Percentiles rank a stretch among this genome's conserved stretches.
phyloP scores from a whole-genome alignment of 116 monocot species.

The Zostera marina region DNA sequence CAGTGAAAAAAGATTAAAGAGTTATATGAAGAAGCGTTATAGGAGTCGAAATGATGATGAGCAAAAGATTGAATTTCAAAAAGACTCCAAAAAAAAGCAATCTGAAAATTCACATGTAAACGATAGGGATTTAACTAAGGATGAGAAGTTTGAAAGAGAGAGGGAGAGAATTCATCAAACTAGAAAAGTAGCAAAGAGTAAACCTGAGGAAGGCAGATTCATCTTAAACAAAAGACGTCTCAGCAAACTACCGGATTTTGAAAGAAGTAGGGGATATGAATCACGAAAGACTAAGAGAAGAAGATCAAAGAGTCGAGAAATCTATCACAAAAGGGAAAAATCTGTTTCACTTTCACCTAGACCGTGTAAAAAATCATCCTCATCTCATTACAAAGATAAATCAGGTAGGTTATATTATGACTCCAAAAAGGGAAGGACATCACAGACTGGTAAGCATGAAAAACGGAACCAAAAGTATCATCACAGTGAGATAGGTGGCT shows the following conservation, averaged over 20 bases:
- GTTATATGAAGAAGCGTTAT: conserved; percentile 12
- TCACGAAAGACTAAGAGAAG: conserved; percentile 18
- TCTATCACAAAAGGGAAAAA: conserved; percentile 13
- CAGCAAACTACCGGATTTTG: conserved; percentile 13
- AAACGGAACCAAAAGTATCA: conserved; percentile 26
- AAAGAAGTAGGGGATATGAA: conserved; percentile 27
- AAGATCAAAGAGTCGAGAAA: conserved; percentile 21
- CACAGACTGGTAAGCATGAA: conserved; percentile 24
- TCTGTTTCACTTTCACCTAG: conserved; percentile 46
- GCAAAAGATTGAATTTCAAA: conserved; percentile 14
- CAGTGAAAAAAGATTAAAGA: conserved; percentile 22
- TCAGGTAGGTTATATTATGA: conserved; percentile 34
- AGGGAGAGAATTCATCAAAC: conserved; percentile 22
- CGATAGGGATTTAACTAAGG: conserved; percentile 19
- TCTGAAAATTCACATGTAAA: conserved; percentile 14
- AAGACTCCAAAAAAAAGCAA: conserved; percentile 20
- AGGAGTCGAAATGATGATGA: conserved; percentile 17
- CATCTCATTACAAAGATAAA: conserved; percentile 22
- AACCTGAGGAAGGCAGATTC: conserved; percentile 16
- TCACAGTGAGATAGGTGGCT: conserved; percentile 77
- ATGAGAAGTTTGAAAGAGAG: conserved; percentile 18
- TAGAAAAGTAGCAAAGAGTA: conserved; percentile 21
- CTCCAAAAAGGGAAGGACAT: conserved; percentile 25
- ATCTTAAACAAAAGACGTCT: conserved; percentile 31
- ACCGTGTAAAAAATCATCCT: conserved; percentile 14